Conservation (phyloP, 768 basidiomycete genomes). For the Termitomyces sp. region DNA sequence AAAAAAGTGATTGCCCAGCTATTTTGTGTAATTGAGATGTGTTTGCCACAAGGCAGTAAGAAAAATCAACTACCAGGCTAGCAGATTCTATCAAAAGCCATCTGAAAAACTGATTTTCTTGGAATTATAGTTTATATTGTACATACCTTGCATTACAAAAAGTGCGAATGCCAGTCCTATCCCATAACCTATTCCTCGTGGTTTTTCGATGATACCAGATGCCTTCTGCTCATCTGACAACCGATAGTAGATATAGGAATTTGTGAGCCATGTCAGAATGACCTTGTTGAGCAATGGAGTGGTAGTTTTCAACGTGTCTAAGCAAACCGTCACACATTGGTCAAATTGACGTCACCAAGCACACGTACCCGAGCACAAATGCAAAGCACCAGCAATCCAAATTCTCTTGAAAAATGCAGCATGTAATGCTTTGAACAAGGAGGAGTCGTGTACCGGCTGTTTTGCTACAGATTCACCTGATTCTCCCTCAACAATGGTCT, state of each 20-base stretch:
- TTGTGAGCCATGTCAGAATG: constrained; percentile 52
- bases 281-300: constrained; percentile 56
- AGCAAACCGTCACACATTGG: background rate
- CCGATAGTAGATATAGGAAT: constrained; percentile 38
- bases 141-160: constrained; percentile 56
- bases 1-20: constrained; percentile 43
- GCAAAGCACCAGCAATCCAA: constrained; percentile 43
- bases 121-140: background rate
- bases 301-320: constrained; percentile 46
- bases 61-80: constrained; percentile 29
- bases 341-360: background rate
- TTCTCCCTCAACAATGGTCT: background rate
- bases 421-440: constrained; percentile 43
- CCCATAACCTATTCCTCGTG: constrained; percentile 53
- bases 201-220: constrained; percentile 26
- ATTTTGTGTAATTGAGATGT: background rate
- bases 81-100: constrained; percentile 26
- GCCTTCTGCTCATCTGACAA: constrained; percentile 32
- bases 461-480: background rate
- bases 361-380: constrained; percentile 34
- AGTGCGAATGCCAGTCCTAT: constrained; percentile 55
- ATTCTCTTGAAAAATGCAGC: constrained; percentile 41
- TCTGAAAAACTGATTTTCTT: background rate
- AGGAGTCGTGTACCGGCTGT: constrained; percentile 34
- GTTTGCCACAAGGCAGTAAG: background rate